These are phyloP conservation scores for Gleditsia sinensis DNA, from an alignment of 306 rosid genomes.

Conservation along the genomic window DNA sequence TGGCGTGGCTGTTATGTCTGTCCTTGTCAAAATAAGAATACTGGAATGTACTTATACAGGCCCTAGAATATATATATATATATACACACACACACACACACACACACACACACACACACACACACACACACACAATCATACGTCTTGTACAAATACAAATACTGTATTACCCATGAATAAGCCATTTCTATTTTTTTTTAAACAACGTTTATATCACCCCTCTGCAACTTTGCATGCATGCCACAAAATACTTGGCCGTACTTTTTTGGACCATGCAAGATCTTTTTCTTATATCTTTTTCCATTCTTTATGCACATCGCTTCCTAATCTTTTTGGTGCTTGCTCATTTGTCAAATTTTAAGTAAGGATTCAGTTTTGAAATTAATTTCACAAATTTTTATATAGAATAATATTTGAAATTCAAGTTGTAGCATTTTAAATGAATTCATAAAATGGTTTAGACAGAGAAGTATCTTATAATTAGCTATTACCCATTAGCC, in stretches of 20 bases:
- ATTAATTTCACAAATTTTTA: too few relatives aligned
- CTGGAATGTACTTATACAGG: neutral
- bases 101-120: too few relatives aligned
- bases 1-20: neutral
- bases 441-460: too few relatives aligned
- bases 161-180: neutral
- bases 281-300: neutral
- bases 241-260: slow-evolving; percentile 28
- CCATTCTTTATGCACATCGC: neutral
- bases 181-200: slow-evolving; percentile 18
- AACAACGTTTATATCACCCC: slow-evolving; percentile 24
- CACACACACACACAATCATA: too few relatives aligned
- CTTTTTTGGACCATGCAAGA: slow-evolving; percentile 19
- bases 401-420: too few relatives aligned
- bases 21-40: slow-evolving; percentile 25
- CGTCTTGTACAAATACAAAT: neutral
- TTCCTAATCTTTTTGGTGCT: neutral
- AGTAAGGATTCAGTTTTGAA: too few relatives aligned
- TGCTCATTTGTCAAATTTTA: too few relatives aligned
- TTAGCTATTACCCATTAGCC: neutral
- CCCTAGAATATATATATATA: neutral
- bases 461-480: neutral
- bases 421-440: too few relatives aligned
- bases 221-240: slow-evolving; percentile 29
- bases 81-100: too few relatives aligned